Evolutionary conservation across 1,284 basidiomycete genomes (phyloP).

Genomic region (Dichomitus squalens): DNA sequence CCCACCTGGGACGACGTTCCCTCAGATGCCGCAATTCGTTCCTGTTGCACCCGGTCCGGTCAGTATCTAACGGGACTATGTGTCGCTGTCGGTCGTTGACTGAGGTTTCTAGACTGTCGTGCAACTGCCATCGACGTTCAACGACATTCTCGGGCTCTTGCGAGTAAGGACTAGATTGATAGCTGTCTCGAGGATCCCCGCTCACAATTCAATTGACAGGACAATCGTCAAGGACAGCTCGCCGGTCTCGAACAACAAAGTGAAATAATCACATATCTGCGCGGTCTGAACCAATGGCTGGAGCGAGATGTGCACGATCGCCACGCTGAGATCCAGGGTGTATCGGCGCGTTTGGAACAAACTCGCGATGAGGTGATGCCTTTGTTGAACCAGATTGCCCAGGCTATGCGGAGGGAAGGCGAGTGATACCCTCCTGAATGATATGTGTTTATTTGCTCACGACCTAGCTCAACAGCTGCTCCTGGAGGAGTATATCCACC

Average conservation of each 20-base stretch:
- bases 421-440: neutral
- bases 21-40: constrained; percentile 19
- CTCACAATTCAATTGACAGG: constrained; percentile 47
- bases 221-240: constrained; percentile 70
- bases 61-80: constrained; percentile 29
- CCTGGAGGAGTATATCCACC: neutral
- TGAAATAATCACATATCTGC: constrained; percentile 77
- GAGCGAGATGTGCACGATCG: constrained; percentile 73
- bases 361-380: constrained; percentile 41
- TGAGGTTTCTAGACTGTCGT: constrained; percentile 50
- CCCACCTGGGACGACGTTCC: constrained; percentile 9
- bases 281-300: constrained; percentile 72
- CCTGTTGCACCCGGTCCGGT: constrained; percentile 33
- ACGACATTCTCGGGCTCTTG: constrained; percentile 58
- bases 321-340: constrained; percentile 67
- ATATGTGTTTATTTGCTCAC: neutral
- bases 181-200: neutral
- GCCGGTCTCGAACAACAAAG: constrained; percentile 77
- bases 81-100: neutral
- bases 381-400: constrained; percentile 45
- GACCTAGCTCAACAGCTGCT: neutral
- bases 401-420: constrained; percentile 19
- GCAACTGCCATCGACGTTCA: constrained; percentile 56
- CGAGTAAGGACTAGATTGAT: constrained; percentile 44
- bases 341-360: constrained; percentile 64